Percentiles rank a stretch among this genome's conserved stretches.
Conservation (phyloP, 768 basidiomycete species). For the Fomitopsis serialis region DNA sequence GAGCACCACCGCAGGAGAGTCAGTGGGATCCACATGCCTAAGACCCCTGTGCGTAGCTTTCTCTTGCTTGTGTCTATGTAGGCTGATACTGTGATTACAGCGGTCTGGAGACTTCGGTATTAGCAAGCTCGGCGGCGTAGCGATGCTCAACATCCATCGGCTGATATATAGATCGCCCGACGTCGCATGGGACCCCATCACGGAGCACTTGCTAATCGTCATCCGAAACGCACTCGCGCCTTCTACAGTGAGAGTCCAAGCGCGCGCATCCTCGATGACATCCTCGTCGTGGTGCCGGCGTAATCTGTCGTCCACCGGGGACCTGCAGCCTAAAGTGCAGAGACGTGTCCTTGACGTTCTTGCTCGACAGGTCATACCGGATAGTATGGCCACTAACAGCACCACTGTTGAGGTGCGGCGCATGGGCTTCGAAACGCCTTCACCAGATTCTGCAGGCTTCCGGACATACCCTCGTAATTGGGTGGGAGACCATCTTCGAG, state of each 20-base stretch:
- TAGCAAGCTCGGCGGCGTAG: slow-evolving; percentile 74
- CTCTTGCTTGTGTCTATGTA: slow-evolving; percentile 4
- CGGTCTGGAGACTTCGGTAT: slow-evolving; percentile 95
- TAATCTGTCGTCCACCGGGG: slow-evolving; percentile 54
- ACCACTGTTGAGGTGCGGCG: slow-evolving; percentile 72
- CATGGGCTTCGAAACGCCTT: slow-evolving; percentile 85
- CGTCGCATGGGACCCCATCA: slow-evolving; percentile 81
- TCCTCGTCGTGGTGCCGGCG: slow-evolving; percentile 74
- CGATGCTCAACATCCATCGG: slow-evolving; percentile 80
- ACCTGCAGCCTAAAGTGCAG: slow-evolving; percentile 68
- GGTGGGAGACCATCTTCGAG: slow-evolving; percentile 91
- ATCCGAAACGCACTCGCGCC: slow-evolving; percentile 69
- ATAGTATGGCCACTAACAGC: slow-evolving; percentile 31
- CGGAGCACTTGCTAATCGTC: slow-evolving; percentile 73
- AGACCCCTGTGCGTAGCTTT: slow-evolving; percentile 55
- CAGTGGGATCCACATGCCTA: slow-evolving; percentile 84
- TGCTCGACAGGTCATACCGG: slow-evolving; percentile 65
- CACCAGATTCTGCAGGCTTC: slow-evolving; percentile 88
- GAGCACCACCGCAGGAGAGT: slow-evolving; percentile 60
- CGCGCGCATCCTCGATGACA: slow-evolving; percentile 81
- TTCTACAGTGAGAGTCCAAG: slow-evolving; percentile 77
- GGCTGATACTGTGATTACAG: slow-evolving; percentile 30
- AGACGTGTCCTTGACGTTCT: slow-evolving; percentile 82
- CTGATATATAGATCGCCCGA: slow-evolving; percentile 79
- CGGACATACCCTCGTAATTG: slow-evolving; percentile 85